phyloP scores from a whole-genome alignment of 495 filamentous ascomycete species.

The Zalerion maritima region DNA sequence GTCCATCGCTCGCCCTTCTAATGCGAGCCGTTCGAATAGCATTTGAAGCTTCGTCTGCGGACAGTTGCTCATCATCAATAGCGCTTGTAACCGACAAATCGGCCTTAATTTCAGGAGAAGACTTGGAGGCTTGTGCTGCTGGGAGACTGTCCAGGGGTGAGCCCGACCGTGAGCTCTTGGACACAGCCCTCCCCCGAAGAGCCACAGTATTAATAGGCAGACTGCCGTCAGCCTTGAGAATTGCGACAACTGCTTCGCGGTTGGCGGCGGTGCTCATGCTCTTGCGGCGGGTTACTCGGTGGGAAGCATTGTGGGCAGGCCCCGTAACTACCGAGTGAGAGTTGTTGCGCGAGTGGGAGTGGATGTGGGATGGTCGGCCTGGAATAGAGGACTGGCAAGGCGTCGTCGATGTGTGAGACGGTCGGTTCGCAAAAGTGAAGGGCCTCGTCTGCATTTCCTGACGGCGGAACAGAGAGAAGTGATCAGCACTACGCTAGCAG shows the following conservation, averaged over 20 bases:
- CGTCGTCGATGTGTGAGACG: constrained; percentile 26
- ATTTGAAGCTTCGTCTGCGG: constrained; percentile 40
- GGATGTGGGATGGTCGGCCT: constrained; percentile 12
- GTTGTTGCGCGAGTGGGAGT: constrained; percentile 57
- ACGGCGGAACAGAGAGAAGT: constrained; percentile 13
- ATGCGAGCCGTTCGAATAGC: constrained; percentile 53
- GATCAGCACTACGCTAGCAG: constrained; percentile 24
- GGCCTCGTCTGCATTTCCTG: constrained; percentile 35
- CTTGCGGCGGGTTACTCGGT: constrained; percentile 86
- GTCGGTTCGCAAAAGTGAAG: constrained; percentile 35
- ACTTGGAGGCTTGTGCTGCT: constrained; percentile 37
- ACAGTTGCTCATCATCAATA: constrained; percentile 43
- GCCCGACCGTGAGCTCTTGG: constrained; percentile 31
- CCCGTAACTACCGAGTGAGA: constrained; percentile 63
- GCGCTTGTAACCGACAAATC: constrained; percentile 37
- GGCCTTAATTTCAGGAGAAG: constrained; percentile 29
- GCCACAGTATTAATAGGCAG: constrained; percentile 42
- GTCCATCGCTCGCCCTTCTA: constrained; percentile 75
- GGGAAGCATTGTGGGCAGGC: constrained; percentile 54
- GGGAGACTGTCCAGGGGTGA: constrained; percentile 35
- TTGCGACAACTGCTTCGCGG: constrained; percentile 56
- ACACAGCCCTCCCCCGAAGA: constrained; percentile 24
- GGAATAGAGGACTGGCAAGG: constrained; percentile 22
- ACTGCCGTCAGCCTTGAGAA: constrained; percentile 46
- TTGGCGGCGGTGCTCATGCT: constrained; percentile 71